Evolutionary conservation across 2,329 filamentous ascomycete genomes (phyloP).

Genomic region (Colletotrichum gigasporum): DNA sequence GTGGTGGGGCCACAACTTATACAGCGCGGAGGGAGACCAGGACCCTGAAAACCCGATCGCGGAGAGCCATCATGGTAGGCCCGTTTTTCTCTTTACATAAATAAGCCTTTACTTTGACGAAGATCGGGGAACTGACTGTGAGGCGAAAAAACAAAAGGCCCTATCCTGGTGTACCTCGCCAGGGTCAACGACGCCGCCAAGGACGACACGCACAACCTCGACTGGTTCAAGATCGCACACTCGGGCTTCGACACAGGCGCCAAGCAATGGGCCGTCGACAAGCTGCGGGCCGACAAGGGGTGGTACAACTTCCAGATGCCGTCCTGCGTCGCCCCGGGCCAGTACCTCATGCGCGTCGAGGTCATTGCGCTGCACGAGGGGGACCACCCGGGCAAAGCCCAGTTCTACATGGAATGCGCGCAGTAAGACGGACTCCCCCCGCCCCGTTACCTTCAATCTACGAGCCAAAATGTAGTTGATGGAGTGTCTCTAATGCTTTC

Average conservation of each 20-base stretch:
- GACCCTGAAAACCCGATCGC: slow-evolving; percentile 59
- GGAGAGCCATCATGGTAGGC: slow-evolving; percentile 53
- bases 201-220: slow-evolving; percentile 43
- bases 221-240: slow-evolving; percentile 63
- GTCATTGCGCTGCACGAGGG: slow-evolving; percentile 52
- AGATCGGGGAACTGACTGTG: too few relatives aligned
- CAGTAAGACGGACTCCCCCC: slow-evolving; percentile 34
- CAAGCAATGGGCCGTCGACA: slow-evolving; percentile 43
- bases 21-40: slow-evolving; percentile 50
- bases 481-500: slow-evolving; percentile 35
- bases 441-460: slow-evolving; percentile 11
- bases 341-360: slow-evolving; percentile 53
- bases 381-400: slow-evolving; percentile 29
- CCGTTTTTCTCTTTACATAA: neutral
- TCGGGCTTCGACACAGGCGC: slow-evolving; percentile 41
- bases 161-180: slow-evolving; percentile 58
- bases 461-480: too few relatives aligned
- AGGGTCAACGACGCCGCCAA: slow-evolving; percentile 56
- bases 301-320: slow-evolving; percentile 49
- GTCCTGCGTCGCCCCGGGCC: slow-evolving; percentile 46
- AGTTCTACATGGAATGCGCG: slow-evolving; percentile 38
- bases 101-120: neutral
- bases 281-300: slow-evolving; percentile 33
- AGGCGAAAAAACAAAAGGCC: too few relatives aligned
- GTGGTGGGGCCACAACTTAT: slow-evolving; percentile 59